Evolutionary conservation across 306 rosid species (phyloP).

Genomic region (Neltuma alba): DNA sequence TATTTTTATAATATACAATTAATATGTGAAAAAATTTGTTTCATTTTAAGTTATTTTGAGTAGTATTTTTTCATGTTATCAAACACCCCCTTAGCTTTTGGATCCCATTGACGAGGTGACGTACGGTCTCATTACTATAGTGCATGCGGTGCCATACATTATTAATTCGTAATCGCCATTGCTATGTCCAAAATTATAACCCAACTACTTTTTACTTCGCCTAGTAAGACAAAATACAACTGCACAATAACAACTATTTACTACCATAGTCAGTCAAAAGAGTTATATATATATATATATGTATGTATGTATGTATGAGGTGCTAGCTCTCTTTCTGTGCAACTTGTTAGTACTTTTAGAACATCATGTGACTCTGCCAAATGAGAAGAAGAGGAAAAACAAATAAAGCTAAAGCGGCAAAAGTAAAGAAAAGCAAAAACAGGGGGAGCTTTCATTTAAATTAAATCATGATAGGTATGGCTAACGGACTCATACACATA

Average conservation of each 20-base stretch:
- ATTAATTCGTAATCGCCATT: neutral
- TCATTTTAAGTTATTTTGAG: too few relatives aligned
- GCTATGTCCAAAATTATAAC: neutral
- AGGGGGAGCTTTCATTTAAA: neutral
- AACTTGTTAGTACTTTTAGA: neutral
- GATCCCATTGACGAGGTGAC: too few relatives aligned
- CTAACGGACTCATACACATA: neutral
- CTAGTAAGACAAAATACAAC: neutral
- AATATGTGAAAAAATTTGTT: too few relatives aligned
- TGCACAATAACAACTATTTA: neutral
- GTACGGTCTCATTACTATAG: too few relatives aligned
- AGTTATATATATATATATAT: too few relatives aligned
- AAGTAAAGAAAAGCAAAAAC: neutral
- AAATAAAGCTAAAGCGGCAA: neutral
- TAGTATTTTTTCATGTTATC: too few relatives aligned
- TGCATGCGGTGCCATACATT: neutral
- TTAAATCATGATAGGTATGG: neutral
- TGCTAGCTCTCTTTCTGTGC: neutral
- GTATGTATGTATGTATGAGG: neutral
- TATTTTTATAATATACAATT: too few relatives aligned
- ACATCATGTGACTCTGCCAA: constrained; percentile 17
- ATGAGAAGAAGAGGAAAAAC: neutral
- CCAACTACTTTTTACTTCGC: neutral
- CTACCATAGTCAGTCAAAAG: neutral
- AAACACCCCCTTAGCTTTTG: too few relatives aligned